phyloP scores from a whole-genome alignment of 371 early-diverging fungal species.

The Apophysomyces ossiformis region DNA sequence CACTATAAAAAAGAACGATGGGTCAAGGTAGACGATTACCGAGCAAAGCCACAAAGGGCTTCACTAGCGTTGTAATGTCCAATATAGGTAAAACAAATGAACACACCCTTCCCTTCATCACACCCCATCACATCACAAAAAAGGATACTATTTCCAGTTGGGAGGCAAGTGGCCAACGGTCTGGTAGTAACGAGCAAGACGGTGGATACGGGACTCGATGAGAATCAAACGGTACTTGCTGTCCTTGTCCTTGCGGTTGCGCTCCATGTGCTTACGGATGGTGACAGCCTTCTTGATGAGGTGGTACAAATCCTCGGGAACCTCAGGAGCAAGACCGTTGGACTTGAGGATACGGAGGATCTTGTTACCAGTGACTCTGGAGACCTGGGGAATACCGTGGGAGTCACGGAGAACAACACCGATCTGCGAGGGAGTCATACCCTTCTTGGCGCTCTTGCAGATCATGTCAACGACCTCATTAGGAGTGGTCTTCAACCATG shows the following conservation, averaged over 20 bases:
- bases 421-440: constrained; percentile 98
- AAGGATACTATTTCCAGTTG: constrained; percentile 95
- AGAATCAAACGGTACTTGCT: constrained; percentile 99
- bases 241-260: constrained; percentile 99
- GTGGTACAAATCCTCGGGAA: constrained; percentile 99
- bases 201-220: constrained; percentile 98
- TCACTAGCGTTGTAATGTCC: constrained; percentile 29
- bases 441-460: constrained; percentile 99
- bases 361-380: constrained; percentile 95
- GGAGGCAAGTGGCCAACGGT: constrained; percentile 96
- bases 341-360: constrained; percentile 92
- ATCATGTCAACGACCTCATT: constrained; percentile 98
- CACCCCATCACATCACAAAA: constrained; percentile 31
- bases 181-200: constrained; percentile 99
- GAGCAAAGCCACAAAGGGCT: constrained; percentile 22
- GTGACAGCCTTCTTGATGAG: constrained; percentile 99
- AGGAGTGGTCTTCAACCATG: constrained; percentile 96
- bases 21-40: constrained; percentile 52
- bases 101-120: constrained; percentile 2
- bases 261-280: constrained; percentile 99
- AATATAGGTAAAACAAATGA: constrained; percentile 26
- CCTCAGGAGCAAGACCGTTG: constrained; percentile 94
- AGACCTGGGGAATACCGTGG: constrained; percentile 98
- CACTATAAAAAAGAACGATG: constrained; percentile 41
- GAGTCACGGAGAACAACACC: constrained; percentile 99